Evolutionary conservation across 1,139 yeast species (phyloP), one percentile per base, ranked within the genome.

Genomic region (Geotrichum macrosporum): DNA sequence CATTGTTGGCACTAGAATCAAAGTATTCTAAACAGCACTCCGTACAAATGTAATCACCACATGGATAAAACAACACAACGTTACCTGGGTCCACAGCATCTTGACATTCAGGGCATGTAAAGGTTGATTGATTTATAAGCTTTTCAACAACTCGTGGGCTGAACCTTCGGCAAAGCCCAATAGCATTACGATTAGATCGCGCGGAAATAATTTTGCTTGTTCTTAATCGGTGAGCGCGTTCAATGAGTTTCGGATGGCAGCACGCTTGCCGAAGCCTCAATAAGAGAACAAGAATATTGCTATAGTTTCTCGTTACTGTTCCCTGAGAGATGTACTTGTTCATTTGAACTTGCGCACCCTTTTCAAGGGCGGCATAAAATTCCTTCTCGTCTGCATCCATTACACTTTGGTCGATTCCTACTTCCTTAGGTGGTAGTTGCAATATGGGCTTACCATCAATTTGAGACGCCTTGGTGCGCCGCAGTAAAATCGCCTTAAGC

Each of bases 201-300:
- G 52, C 43, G 8, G 49, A 31, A 35, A 44, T 40, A 5, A 45
- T 29, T 40, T 44, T 47, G 20, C 20, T 30, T 6, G 48, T 29
- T 29, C 47, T 50, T 3, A 47, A 19, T n/a, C 26, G 39, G 41
- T 54, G 77, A 21, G 89, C 89, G 46, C 84, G 71, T 53, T 78
- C 77, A 34, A 87, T 92, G 49, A 92, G 69, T 57, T 77, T 81
- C 37, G 81, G 78, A 64, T 92, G 98, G 58, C 89, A 81, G 61
- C 96, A 86, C 1, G 96, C 94, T 66, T 92, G 97, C 52, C 98
- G 74, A 57, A 92, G 71, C 44, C 97, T 74, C 41, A 92, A 68
- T 51, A 92, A 72, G 57, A 89, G 68, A 0, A 88, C 81, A 57
- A 92, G 74, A 49, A 87, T 80, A 50, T 75, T 75, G 4, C 83